Evolutionary conservation across 1,139 yeast species (phyloP).

Genomic region (Suhomyces terraborum): DNA sequence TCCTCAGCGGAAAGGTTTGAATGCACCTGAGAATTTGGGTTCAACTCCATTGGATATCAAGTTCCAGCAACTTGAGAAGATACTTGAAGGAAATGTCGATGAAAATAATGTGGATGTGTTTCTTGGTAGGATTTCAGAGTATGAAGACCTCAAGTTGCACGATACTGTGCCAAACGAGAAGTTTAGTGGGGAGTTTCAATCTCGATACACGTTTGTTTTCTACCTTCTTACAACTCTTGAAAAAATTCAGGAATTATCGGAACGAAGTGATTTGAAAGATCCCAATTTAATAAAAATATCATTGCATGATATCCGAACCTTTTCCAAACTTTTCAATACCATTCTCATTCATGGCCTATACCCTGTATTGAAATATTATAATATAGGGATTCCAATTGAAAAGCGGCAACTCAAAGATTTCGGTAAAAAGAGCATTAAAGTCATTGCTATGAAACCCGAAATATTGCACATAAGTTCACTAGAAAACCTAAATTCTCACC

Average conservation of each 20-base stretch:
- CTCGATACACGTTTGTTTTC: slow-evolving; percentile 29
- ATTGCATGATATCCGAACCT: slow-evolving; percentile 76
- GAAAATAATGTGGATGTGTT: slow-evolving; percentile 25
- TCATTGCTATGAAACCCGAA: slow-evolving; percentile 20
- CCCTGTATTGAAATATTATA: slow-evolving; percentile 55
- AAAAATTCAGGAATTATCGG: slow-evolving; percentile 25
- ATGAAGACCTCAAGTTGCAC: background rate
- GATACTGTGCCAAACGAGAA: background rate
- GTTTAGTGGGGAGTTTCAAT: slow-evolving; percentile 1
- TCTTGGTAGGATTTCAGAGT: slow-evolving; percentile 1
- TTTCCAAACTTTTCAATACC: slow-evolving; percentile 63
- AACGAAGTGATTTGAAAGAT: slow-evolving; percentile 20
- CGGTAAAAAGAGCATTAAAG: slow-evolving; percentile 24
- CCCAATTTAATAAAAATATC: slow-evolving; percentile 66
- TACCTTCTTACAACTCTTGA: slow-evolving; percentile 34
- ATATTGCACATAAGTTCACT: background rate
- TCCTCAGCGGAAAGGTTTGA: slow-evolving; percentile 36
- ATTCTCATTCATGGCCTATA: slow-evolving; percentile 73
- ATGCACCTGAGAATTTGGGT: slow-evolving; percentile 34
- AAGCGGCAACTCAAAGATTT: slow-evolving; percentile 57
- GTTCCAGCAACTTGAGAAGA: slow-evolving; percentile 33
- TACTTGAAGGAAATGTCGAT: slow-evolving; percentile 30
- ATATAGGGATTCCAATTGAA: slow-evolving; percentile 66
- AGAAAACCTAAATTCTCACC: slow-evolving; percentile 4
- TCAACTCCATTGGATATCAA: slow-evolving; percentile 39